Evolutionary conservation across 257 asterid genomes (phyloP).

Genomic region (Forsythia viridissima): DNA sequence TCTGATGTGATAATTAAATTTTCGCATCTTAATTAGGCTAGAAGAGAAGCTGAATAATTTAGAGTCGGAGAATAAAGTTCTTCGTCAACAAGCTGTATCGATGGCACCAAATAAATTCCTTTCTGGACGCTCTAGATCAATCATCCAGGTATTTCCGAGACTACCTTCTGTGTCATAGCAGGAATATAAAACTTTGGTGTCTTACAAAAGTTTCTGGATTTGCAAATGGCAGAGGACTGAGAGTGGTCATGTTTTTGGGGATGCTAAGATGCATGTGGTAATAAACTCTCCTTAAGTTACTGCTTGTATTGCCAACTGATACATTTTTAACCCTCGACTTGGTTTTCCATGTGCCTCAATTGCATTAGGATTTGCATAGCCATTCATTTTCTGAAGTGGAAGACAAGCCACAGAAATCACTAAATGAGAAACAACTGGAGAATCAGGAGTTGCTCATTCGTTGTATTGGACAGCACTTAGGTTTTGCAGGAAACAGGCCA

Average conservation of each 20-base stretch:
- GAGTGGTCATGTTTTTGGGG: conserved; percentile 61
- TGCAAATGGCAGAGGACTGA: conserved; percentile 76
- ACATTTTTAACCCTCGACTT: conserved; percentile 15
- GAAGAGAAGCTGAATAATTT: conserved; percentile 87
- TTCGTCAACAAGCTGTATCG: conserved; percentile 98
- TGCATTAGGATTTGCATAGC: conserved; percentile 84
- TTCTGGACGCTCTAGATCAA: conserved; percentile 95
- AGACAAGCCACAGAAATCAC: conserved; percentile 95
- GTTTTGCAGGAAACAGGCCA: conserved; percentile 85
- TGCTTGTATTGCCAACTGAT: conserved; percentile 21
- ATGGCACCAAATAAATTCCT: conserved; percentile 92
- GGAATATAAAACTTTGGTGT: conserved; percentile 11
- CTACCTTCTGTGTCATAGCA: conserved; percentile 16
- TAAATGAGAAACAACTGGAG: conserved; percentile 94
- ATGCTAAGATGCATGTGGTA: conserved; percentile 72
- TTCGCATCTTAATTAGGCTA: conserved; percentile 52
- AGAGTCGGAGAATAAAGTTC: conserved; percentile 97
- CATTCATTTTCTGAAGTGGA: conserved; percentile 73
- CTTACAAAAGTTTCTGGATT: conserved; percentile 31
- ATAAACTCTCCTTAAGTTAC: conserved; percentile 27
- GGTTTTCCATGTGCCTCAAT: conserved; percentile 27
- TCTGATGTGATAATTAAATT: conserved; percentile 14
- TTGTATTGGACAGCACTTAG: conserved; percentile 81
- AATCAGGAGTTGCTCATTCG: conserved; percentile 90
- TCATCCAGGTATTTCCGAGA: conserved; percentile 69